Evolutionary conservation across 306 rosid genomes (phyloP).

Genomic region (Trifolium subterraneum): DNA sequence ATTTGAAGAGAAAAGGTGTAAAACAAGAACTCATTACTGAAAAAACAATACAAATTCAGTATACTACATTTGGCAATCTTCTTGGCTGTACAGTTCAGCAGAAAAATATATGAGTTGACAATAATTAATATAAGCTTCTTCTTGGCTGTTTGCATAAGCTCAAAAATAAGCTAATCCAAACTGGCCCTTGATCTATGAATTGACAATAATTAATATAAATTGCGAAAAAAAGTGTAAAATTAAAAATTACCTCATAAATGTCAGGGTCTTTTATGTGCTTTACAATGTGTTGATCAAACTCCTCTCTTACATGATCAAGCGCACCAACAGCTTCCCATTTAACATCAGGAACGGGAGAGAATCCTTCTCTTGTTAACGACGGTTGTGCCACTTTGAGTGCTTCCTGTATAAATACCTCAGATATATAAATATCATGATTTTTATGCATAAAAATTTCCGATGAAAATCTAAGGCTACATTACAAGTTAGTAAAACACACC

Average conservation of each 20-base stretch:
- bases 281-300: neutral
- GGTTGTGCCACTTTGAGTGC: constrained; percentile 80
- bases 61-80: no score
- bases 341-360: constrained; percentile 74
- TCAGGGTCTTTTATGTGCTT: neutral
- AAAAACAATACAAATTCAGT: no score
- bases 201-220: neutral
- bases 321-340: constrained; percentile 94
- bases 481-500: no score
- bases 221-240: neutral
- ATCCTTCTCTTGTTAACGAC: constrained; percentile 85
- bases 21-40: no score
- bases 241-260: neutral
- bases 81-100: no score
- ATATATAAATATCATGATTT: constrained; percentile 21
- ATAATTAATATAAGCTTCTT: no score
- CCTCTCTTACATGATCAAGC: neutral
- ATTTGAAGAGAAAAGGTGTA: no score
- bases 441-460: neutral
- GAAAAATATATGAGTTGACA: no score
- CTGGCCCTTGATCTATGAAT: neutral
- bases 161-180: no score
- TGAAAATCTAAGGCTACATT: neutral
- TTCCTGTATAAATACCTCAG: constrained; percentile 57
- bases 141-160: no score